These are phyloP conservation scores for Saturnispora dispora DNA, from an alignment of 805 yeast genomes.

Conservation along the genomic window DNA sequence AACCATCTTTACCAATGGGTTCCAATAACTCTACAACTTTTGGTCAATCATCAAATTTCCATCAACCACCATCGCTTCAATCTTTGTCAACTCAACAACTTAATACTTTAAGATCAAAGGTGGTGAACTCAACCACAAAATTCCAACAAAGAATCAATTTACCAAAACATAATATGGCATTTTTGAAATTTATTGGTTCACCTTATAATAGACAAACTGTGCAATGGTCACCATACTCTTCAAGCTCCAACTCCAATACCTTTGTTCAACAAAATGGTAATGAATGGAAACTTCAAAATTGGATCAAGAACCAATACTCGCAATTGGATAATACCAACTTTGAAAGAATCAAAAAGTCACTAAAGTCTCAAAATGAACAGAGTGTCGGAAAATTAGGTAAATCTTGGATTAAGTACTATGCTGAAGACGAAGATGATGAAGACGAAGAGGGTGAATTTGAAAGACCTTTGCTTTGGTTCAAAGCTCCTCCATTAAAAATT, in stretches of 20 bases:
- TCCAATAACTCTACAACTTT: neutral
- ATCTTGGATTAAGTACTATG: neutral
- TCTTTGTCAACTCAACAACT: neutral
- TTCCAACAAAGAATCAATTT: constrained; percentile 10
- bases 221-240: constrained; percentile 25
- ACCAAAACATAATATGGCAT: constrained; percentile 8
- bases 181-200: constrained; percentile 25
- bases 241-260: constrained; percentile 25
- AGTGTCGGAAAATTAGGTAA: constrained; percentile 1
- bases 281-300: constrained; percentile 27
- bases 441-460: neutral
- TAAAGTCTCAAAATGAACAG: constrained; percentile 13
- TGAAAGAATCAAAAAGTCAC: constrained; percentile 18
- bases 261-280: constrained; percentile 30
- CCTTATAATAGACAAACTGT: constrained; percentile 25
- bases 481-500: constrained; percentile 52
- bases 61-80: constrained; percentile 14
- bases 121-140: constrained; percentile 4
- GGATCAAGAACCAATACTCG: constrained; percentile 26
- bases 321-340: constrained; percentile 28
- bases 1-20: neutral
- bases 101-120: constrained; percentile 3
- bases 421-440: neutral
- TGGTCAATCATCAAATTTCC: neutral
- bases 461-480: constrained; percentile 50